Percentiles rank a stretch among this genome's conserved stretches.
These are phyloP conservation scores for Spathaspora hagerdaliae DNA, from an alignment of 805 yeast species.

Conservation along the genomic window DNA sequence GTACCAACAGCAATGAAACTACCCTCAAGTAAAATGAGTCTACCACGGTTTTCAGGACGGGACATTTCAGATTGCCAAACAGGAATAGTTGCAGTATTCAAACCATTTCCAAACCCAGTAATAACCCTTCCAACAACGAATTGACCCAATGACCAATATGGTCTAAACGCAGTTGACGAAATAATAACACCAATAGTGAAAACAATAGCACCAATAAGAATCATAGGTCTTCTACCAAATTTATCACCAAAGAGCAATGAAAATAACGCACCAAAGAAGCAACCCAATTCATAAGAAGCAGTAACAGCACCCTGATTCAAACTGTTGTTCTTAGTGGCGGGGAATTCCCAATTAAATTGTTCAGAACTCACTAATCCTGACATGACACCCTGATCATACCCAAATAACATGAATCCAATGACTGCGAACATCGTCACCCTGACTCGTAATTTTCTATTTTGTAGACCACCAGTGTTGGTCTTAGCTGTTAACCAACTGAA, in stretches of 20 bases:
- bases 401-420: constrained; percentile 29
- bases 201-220: constrained; percentile 33
- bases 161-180: constrained; percentile 33
- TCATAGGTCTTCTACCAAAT: constrained; percentile 40
- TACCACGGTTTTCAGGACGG: constrained; percentile 39
- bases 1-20: constrained; percentile 65
- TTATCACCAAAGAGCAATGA: constrained; percentile 38
- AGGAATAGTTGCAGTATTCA: constrained; percentile 42
- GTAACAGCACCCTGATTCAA: constrained; percentile 66
- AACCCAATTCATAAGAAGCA: constrained; percentile 66
- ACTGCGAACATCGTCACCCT: constrained; percentile 24
- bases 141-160: constrained; percentile 58
- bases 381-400: constrained; percentile 42
- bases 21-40: constrained; percentile 40
- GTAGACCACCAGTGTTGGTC: constrained; percentile 54
- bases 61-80: constrained; percentile 47
- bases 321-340: constrained; percentile 30
- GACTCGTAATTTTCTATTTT: constrained; percentile 45
- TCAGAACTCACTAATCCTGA: constrained; percentile 39
- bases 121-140: constrained; percentile 58
- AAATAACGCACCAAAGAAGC: constrained; percentile 42
- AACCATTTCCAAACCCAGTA: constrained; percentile 42
- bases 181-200: constrained; percentile 40
- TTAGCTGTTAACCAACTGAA: constrained; percentile 15
- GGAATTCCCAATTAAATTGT: constrained; percentile 36